Base-by-base conservation (phyloP, 139 green algal genomes). In the Micromonas commoda region DNA sequence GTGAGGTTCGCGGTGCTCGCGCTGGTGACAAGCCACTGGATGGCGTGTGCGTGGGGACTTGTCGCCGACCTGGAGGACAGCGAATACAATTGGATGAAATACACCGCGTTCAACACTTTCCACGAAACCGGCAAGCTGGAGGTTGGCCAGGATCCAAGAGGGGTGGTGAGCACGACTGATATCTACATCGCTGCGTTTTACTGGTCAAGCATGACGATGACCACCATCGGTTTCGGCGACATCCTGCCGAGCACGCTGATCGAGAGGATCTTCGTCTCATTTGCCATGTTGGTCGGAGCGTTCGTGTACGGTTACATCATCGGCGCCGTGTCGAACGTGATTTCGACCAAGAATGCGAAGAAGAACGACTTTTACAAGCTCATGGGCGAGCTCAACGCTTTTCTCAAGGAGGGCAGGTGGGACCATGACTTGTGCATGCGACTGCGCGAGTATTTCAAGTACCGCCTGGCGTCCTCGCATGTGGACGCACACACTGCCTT, bases 211-310 rank as follows among this genome's bases (percentile, higher is more conserved):
- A 79, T 79, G 71, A 79, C 71, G 35, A 78, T 83, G 2, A 64
- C 71, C 28, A 82, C 78, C 1, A 83, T 80, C 20, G 79, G 79
- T 64, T 83, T 80, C 65, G 79, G 79, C 28, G 64, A 79, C 63
- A 74, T 83, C 29, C 1, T 70, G 32, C 71, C 79, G n/a, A 34
- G 28, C 26, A 83, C 71, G 28, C 37, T 6, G 2, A 28, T 34
- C 31, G 79, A 83, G 79, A 39, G 78, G 23, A 34, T 73, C 16
- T 82, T 63, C 34, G 70, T 74, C 26, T 53, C 68, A 21, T 37
- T 78, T 21, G 77, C 77, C 1, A 80, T 80, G 76, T 38, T 81
- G 24, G 20, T 76, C 2, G 76, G 76, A 1, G 76, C 64, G 32
- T 76, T 81, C 9, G 9, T 70, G 34, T 81, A 69, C 3, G 76